Evolutionary conservation across 495 filamentous ascomycete genomes (phyloP), one percentile per base, ranked within the genome.

Genomic region (Mycothermus thermophilus): DNA sequence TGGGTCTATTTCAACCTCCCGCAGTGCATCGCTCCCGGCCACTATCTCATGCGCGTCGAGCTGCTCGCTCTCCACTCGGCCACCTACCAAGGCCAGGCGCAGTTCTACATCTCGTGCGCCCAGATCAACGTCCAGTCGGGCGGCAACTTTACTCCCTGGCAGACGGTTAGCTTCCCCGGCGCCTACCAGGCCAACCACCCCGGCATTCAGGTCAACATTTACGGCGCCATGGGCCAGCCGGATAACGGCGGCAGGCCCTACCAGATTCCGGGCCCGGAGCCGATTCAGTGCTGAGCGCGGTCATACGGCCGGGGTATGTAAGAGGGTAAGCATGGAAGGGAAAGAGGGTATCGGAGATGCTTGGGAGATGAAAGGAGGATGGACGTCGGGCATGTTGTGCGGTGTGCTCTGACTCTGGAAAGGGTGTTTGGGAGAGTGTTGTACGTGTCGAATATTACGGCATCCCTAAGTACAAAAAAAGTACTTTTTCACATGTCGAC

Each of bases 61-160:
- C 51, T 66, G 10, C 51, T 74, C 24, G 68, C 69, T 11, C 56
- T 74, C 19, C 67, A 72, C 56, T 55, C 52, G 16, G 67, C 69
- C 14, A 41, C 46, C 28, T 53, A 33, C 21, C 41, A 34, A 3
- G 60, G 58, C 30, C 63, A 63, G 26, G 70, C 70, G 0, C 69
- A 75, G 52, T 67, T 74, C 51, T 74, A 72, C 51, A 55, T 55
- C 38, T 57, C 56, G n/a, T 72, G 69, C 42, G 71, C 69, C 4
- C 67, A 73, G 51, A 67, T 74, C 50, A 67, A 63, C 39, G 57
- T 73, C 14, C 51, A 58, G 13, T 62, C 66, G 31, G 55, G 54
- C 17, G 67, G 69, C 26, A 50, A 52, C 18, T 59, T 60, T 30
- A 48, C 47, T 4, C 63, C 62, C 1, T 51, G 54, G 21, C 36